These are phyloP conservation scores for Polychytrium aggregatum DNA, from an alignment of 192 early-diverging fungal species.

Conservation along the genomic window DNA sequence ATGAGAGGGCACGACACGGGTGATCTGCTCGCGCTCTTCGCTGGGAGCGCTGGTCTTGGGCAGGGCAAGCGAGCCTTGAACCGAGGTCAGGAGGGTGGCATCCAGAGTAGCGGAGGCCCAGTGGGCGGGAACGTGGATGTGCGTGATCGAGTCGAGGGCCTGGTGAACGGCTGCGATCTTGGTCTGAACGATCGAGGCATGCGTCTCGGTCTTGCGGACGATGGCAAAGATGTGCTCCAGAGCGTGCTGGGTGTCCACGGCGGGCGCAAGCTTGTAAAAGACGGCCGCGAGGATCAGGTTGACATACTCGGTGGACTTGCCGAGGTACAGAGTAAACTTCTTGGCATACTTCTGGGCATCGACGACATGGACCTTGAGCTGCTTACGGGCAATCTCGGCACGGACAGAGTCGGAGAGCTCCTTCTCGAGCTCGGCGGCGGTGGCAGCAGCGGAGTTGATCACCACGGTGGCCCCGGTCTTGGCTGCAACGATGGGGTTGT, in stretches of 20 bases:
- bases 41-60: slow-evolving; percentile 6
- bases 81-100: slow-evolving; percentile 8
- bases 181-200: slow-evolving; percentile 17
- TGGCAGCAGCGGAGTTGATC: slow-evolving; percentile 49
- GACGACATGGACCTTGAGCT: slow-evolving; percentile 48
- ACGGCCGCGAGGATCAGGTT: slow-evolving; percentile 47
- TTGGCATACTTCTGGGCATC: slow-evolving; percentile 52
- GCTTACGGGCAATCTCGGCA: slow-evolving; percentile 31
- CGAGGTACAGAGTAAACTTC: slow-evolving; percentile 43
- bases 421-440: slow-evolving; percentile 53
- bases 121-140: slow-evolving; percentile 4
- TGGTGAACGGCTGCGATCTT: slow-evolving; percentile 23
- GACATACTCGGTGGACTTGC: slow-evolving; percentile 25
- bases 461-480: slow-evolving; percentile 40
- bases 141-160: slow-evolving; percentile 10
- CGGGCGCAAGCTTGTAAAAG: slow-evolving; percentile 37
- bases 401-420: slow-evolving; percentile 56
- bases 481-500: slow-evolving; percentile 46
- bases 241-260: slow-evolving; percentile 9
- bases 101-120: slow-evolving; percentile 5
- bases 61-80: slow-evolving; percentile 10
- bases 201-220: slow-evolving; percentile 4
- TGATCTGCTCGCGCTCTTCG: slow-evolving; percentile 29
- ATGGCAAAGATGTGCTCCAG: slow-evolving; percentile 8
- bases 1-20: slow-evolving; percentile 34